Evolutionary conservation across 2,329 filamentous ascomycete genomes (phyloP).

Genomic region (Ceratocystis harringtonii): DNA sequence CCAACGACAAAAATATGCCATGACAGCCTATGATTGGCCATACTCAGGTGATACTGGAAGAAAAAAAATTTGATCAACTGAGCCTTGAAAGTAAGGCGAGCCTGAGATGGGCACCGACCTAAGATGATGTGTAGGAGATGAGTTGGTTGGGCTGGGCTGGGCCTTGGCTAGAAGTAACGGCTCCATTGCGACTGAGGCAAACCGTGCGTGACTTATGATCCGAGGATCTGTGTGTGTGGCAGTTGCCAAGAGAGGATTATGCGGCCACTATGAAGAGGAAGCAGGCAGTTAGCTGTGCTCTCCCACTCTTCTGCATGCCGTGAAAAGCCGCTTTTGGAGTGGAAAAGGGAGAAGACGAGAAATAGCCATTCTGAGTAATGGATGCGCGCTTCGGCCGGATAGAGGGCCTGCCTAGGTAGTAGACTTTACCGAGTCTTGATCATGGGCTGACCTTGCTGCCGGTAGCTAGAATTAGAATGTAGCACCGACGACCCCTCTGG

Average conservation of each 20-base stretch:
- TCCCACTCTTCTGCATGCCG: background rate
- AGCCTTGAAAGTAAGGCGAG: background rate
- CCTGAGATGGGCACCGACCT: background rate
- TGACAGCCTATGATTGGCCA: background rate
- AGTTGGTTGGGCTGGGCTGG: background rate
- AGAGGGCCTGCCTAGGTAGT: background rate
- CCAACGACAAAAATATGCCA: background rate
- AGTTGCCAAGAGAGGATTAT: too few relatives aligned
- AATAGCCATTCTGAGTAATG: too few relatives aligned
- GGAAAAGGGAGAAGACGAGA: too few relatives aligned
- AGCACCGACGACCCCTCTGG: too few relatives aligned
- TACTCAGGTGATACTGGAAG: background rate
- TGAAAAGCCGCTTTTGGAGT: background rate
- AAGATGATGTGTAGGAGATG: background rate
- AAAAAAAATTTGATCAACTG: background rate
- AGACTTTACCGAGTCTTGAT: too few relatives aligned
- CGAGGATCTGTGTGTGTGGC: too few relatives aligned
- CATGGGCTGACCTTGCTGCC: too few relatives aligned
- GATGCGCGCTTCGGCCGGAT: background rate
- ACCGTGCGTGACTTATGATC: background rate
- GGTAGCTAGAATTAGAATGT: too few relatives aligned
- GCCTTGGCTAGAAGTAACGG: background rate
- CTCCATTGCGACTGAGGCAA: background rate
- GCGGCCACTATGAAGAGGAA: background rate
- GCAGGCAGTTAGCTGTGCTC: background rate